Percentiles rank a stretch among this genome's conserved stretches.
Evolutionary conservation across 345 rosid species (phyloP).

Genomic region (Hirschfeldia incana): DNA sequence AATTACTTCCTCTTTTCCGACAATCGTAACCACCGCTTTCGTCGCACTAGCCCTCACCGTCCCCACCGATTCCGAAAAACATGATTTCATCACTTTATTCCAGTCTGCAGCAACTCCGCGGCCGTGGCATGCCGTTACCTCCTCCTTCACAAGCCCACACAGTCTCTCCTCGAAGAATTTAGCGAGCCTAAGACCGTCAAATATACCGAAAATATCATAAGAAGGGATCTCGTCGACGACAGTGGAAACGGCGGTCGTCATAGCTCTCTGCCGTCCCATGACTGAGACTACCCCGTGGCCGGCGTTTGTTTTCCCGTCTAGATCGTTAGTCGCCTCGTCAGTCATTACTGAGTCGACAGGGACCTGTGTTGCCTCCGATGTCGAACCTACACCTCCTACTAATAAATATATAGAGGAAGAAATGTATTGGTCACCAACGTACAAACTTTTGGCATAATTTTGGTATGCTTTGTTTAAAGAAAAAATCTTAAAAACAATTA

Average conservation of each 20-base stretch:
- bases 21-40: conserved; percentile 20
- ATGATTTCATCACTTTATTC: conserved; percentile 32
- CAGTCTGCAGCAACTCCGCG: conserved; percentile 15
- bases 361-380: conserved; percentile 10
- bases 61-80: conserved; percentile 16
- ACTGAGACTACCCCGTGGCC: conserved; percentile 37
- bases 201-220: conserved; percentile 34
- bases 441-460: neutral
- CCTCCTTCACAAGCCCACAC: conserved; percentile 30
- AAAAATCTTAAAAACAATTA: neutral
- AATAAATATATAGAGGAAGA: neutral
- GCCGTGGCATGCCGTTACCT: conserved; percentile 18
- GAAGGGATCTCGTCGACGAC: conserved; percentile 34
- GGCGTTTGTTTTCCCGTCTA: conserved; percentile 17
- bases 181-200: conserved; percentile 29
- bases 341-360: conserved; percentile 14
- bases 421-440: neutral
- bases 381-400: conserved; percentile 23
- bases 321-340: conserved; percentile 18
- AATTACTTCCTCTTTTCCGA: conserved; percentile 29
- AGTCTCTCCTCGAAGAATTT: conserved; percentile 31
- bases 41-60: neutral
- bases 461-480: neutral
- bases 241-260: conserved; percentile 39
- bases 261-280: conserved; percentile 40